Evolutionary conservation across 148 eudicot species (phyloP).

Genomic region (Selenicereus undatus): DNA sequence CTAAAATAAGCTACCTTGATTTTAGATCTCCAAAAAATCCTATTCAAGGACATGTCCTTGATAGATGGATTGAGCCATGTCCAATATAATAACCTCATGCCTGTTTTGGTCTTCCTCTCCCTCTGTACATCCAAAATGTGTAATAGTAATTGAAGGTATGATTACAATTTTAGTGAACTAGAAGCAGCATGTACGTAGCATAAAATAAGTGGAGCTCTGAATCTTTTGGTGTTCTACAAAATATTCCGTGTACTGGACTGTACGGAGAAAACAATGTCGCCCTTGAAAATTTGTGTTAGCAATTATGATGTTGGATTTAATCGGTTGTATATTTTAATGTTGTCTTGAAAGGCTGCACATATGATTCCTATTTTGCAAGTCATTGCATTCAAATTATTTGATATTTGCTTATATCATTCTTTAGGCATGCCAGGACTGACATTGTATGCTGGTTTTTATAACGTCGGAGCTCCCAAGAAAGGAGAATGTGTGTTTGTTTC

Average conservation of each 20-base stretch:
- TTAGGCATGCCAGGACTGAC: slow-evolving; percentile 56
- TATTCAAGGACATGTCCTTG: too few relatives aligned
- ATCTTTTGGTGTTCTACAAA: too few relatives aligned
- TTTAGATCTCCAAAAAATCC: too few relatives aligned
- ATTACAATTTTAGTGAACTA: neutral
- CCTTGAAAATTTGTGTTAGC: neutral
- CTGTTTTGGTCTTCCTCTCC: too few relatives aligned
- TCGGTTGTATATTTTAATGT: neutral
- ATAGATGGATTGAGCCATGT: too few relatives aligned
- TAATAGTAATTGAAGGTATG: neutral
- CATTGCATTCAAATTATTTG: neutral
- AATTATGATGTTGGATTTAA: neutral
- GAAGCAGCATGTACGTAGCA: too few relatives aligned
- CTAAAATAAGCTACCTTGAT: too few relatives aligned
- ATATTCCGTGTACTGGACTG: neutral
- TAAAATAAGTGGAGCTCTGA: too few relatives aligned
- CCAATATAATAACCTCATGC: too few relatives aligned
- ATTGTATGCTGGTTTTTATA: slow-evolving; percentile 49
- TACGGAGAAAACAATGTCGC: neutral
- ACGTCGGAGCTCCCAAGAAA: slow-evolving; percentile 38
- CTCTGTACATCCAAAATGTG: neutral
- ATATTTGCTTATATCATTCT: neutral
- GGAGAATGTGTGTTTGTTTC: slow-evolving; percentile 48
- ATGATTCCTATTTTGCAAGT: neutral
- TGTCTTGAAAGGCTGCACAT: neutral